Evolutionary conservation across 177 flowering plant species (phyloP), one percentile per base, ranked within the genome.

Genomic region (Vitis hybrid): DNA sequence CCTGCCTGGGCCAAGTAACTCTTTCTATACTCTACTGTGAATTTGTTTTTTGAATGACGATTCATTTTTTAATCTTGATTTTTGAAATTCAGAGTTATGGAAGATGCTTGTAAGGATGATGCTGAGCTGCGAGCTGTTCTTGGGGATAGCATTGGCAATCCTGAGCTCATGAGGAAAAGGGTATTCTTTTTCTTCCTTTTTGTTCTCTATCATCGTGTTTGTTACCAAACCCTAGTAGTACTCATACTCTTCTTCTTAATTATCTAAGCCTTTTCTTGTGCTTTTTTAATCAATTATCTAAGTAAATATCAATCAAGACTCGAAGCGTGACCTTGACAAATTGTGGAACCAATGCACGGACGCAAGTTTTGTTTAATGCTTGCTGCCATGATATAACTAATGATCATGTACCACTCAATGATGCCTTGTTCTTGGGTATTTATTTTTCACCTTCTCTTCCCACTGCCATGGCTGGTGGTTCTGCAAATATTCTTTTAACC

Each of bases 121-220:
- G 21, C 75, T 1, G 98, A 94, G 81, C 88, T 94, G 2, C 86
- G 97, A 60, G 89, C 87, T 12, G 88, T 94, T 54, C 91, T 92
- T 67, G 97, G 98, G 0, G 97, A 91, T 74, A 92, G 94, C 79
- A 80, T 94, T 70, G 98, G 98, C 12, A 80, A 94, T 68, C 98
- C 98, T 15, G 97, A 94, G 52, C 86, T 85, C 19, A 94, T 94
- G 97, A 84, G 85, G 61, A 78, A 92, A 73, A 82, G 79, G 83
- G 93, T 85, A 70, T 21, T 13, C 57, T 50, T 8, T 6, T 65
- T 17, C n/a, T 30, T 14, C 18, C 56, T 11, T 45, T 15, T 26
- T 60, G 64, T 5, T 10, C 26, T 56, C 10, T 48, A 15, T 26
- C 30, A 26, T 26, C 30, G 30, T 26, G 30, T 26, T 26, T 26